Evolutionary conservation across 768 basidiomycete species (phyloP), one percentile per base, ranked within the genome.

Genomic region (Mycena haematopus): DNA sequence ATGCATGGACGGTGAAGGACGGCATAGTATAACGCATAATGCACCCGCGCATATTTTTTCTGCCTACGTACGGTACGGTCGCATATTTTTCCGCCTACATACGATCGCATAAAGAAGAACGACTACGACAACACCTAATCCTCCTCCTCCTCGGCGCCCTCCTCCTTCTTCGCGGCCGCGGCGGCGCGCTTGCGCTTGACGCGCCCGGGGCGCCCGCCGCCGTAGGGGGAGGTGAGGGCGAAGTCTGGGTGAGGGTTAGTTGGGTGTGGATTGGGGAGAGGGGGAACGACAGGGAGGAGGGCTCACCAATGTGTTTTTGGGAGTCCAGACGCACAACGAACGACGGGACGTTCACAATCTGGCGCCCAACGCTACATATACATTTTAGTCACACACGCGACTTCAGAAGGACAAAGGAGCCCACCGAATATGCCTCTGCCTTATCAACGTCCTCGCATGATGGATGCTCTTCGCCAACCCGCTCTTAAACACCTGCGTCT

Each of bases 401-500:
- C 13, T 33, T 38, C 14, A n/a, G 6, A 42, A 1, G 40, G 40
- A 42, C 9, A n/a, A 14, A n/a, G 40, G 8, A 5, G 40, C 89
- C 68, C 68, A 95, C 92, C 96, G 95, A 77, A 99, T 99, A 85
- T 99, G 96, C 73, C 96, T 83, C 79, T 99, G 97, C 74, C 95
- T 86, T 83, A 99, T 99, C 75, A 99, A 86, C 68, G 95, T 94
- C 80, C 97, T 91, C 47, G 97, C 97, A 77, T 99, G 97, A 80
- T 99, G 97, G 71, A 99, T 97, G 73, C 86, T 89, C 89, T 99
- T 99, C 62, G 97, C 97, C 68, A 99, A 85, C 69, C 96, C 96
- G 70, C 85, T 88, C 87, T 99, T 99, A 92, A 99, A 99, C 72
- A 99, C 97, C 84, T 99, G 97, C 42, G 97, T 99, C 82, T 99